phyloP scores from a whole-genome alignment of 208 protist species.

The Trypanosoma mega region DNA sequence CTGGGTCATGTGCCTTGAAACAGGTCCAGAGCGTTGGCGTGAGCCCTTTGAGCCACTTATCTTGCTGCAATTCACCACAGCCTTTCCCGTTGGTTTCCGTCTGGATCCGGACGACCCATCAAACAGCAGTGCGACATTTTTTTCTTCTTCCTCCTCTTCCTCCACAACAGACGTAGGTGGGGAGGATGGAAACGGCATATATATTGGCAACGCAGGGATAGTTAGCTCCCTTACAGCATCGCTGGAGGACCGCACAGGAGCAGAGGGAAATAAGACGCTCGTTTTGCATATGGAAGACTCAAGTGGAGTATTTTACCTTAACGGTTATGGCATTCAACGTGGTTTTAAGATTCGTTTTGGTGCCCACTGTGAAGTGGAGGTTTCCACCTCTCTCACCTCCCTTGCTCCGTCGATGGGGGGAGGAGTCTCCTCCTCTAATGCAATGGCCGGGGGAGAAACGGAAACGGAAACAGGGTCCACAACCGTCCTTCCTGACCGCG shows the following conservation, averaged over 20 bases:
- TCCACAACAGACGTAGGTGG: conserved; percentile 14
- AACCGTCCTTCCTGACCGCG: neutral
- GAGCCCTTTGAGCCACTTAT: conserved; percentile 48
- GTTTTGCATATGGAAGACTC: conserved; percentile 45
- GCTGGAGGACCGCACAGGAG: conserved; percentile 27
- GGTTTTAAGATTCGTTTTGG: conserved; percentile 66
- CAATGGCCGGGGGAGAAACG: too few species aligned
- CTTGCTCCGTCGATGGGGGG: too few species aligned
- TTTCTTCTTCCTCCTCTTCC: neutral
- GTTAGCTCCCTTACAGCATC: conserved; percentile 7
- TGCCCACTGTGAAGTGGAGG: conserved; percentile 39
- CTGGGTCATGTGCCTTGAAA: conserved; percentile 78
- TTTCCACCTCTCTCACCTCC: too few species aligned
- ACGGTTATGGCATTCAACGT: conserved; percentile 71
- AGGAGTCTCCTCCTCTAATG: too few species aligned
- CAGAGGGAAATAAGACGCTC: conserved; percentile 58
- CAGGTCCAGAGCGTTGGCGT: conserved; percentile 58
- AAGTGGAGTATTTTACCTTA: conserved; percentile 64
- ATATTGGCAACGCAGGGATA: neutral
- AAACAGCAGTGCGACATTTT: conserved; percentile 64
- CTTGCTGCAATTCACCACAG: conserved; percentile 59
- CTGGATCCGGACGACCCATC: conserved; percentile 45
- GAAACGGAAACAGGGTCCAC: too few species aligned
- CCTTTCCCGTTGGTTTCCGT: conserved; percentile 54
- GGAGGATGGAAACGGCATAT: neutral